These are phyloP conservation scores for Xylaria sp. DNA, from an alignment of 2,329 filamentous ascomycete genomes.

Conservation along the genomic window DNA sequence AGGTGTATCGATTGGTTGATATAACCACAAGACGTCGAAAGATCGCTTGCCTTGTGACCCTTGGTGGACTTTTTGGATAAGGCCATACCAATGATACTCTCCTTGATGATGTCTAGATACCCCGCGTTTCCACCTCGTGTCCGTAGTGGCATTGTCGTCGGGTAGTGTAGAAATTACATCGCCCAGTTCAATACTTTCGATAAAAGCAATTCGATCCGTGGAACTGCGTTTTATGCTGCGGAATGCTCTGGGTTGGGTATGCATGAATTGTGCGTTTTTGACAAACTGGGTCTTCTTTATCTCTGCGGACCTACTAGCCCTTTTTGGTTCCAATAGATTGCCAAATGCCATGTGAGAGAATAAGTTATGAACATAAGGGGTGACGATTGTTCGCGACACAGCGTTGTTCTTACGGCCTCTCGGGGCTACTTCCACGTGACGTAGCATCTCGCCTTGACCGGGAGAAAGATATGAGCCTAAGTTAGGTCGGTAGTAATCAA, in stretches of 20 bases:
- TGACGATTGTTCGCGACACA: constrained; percentile 69
- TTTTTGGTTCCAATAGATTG: constrained; percentile 56
- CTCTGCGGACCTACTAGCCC: constrained; percentile 46
- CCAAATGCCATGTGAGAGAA: constrained; percentile 73
- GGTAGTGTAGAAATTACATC: constrained; percentile 61
- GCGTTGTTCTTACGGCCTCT: constrained; percentile 11
- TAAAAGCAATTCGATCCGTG: constrained; percentile 38
- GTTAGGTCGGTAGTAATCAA: constrained; percentile 50
- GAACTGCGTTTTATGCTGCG: constrained; percentile 10
- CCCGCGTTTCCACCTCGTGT: constrained; percentile 66
- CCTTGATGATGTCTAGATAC: constrained; percentile 55
- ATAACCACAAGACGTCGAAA: constrained; percentile 79
- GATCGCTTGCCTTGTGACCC: constrained; percentile 50
- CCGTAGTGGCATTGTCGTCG: constrained; percentile 58
- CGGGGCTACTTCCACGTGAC: not conserved
- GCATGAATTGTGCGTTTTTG: constrained; percentile 24
- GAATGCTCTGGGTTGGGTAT: not conserved
- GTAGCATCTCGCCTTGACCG: not conserved
- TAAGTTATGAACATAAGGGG: constrained; percentile 71
- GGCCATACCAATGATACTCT: constrained; percentile 73
- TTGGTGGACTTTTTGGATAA: constrained; percentile 68
- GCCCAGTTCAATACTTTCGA: constrained; percentile 54
- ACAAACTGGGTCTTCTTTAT: constrained; percentile 48
- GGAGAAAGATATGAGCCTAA: constrained; percentile 12
- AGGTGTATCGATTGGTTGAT: constrained; percentile 75